Percentiles rank a stretch among this genome's conserved stretches.
Conservation (phyloP, 257 asterid species). For the Solanum rostratum region DNA sequence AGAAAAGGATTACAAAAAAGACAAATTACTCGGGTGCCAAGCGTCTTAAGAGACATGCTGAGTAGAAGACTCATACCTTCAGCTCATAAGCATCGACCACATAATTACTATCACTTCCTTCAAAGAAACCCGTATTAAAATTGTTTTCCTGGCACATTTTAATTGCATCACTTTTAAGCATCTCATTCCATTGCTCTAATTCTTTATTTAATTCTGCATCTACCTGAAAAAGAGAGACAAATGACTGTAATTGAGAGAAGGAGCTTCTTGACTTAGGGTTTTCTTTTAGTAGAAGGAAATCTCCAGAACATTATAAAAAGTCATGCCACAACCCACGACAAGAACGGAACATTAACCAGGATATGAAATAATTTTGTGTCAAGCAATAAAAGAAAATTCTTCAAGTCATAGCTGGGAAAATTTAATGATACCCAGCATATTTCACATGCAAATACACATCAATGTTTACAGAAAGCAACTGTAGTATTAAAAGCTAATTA, state of each 20-base stretch:
- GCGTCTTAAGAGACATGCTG: not conserved
- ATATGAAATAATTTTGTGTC: not conserved
- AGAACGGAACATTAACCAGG: not conserved
- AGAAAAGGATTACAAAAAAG: not conserved
- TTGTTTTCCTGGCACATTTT: slow-evolving; percentile 87
- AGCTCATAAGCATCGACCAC: slow-evolving; percentile 94
- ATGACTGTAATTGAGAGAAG: not conserved
- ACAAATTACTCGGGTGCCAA: not conserved
- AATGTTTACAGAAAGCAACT: not conserved
- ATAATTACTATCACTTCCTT: slow-evolving; percentile 77
- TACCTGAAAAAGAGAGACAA: slow-evolving; percentile 43
- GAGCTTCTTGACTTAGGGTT: not conserved
- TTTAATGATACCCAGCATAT: not conserved
- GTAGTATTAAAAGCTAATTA: not conserved
- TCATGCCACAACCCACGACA: not conserved
- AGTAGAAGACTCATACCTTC: slow-evolving; percentile 41
- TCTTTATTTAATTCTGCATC: slow-evolving; percentile 80
- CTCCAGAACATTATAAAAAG: not conserved
- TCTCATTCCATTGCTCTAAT: slow-evolving; percentile 89
- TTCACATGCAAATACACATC: not conserved
- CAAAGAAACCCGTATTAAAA: slow-evolving; percentile 85
- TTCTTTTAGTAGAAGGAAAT: not conserved
- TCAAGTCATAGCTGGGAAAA: not conserved
- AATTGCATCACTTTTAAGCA: slow-evolving; percentile 73
- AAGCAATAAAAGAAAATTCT: not conserved